phyloP scores from a whole-genome alignment of 2,329 filamentous ascomycete genomes.

The Fusarium succisae region DNA sequence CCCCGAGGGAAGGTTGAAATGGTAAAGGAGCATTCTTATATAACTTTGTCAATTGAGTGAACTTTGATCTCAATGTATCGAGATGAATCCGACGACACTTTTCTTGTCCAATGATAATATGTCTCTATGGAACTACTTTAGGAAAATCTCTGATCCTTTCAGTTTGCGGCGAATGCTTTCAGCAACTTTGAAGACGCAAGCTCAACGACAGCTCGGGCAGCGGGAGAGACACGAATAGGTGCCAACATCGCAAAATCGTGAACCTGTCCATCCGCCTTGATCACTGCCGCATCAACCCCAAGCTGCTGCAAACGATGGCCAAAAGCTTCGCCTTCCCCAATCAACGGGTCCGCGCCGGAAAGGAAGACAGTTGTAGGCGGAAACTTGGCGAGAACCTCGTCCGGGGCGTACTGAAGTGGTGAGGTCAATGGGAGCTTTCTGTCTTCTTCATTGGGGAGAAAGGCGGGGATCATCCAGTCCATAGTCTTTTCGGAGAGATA shows the following conservation, averaged over 20 bases:
- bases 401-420: background rate
- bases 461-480: conserved; percentile 29
- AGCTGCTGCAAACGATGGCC: conserved; percentile 13
- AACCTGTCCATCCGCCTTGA: conserved; percentile 21
- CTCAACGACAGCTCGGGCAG: conserved; percentile 17
- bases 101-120: rapidly evolving
- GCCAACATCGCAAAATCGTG: conserved; percentile 22
- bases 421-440: conserved; percentile 18
- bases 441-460: background rate
- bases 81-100: too few species aligned
- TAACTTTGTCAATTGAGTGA: rapidly evolving
- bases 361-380: conserved; percentile 10
- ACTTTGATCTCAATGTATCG: too few species aligned
- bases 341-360: conserved; percentile 9
- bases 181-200: conserved; percentile 7
- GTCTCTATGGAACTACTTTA: background rate
- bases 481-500: conserved; percentile 27
- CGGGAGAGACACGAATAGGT: background rate
- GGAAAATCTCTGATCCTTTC: rapidly evolving
- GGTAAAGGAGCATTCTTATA: rapidly evolving
- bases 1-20: background rate
- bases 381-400: conserved; percentile 13
- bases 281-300: background rate
- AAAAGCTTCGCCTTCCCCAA: conserved; percentile 16
- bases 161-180: background rate